Conservation (phyloP, 225 moss, liverwort and hornwort species). For the Antitrichia curtipendula region DNA sequence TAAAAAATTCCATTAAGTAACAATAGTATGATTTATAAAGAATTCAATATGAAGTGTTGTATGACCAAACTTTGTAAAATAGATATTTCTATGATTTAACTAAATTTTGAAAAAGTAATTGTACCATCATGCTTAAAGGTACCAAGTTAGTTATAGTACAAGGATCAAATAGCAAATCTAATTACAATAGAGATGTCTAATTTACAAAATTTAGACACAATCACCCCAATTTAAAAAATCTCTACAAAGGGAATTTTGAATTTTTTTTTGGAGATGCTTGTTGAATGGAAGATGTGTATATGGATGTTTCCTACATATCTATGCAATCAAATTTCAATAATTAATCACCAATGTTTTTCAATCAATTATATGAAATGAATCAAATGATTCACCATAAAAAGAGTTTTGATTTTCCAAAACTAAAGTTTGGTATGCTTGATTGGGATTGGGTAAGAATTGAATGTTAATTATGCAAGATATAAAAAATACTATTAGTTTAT, state of each 20-base stretch:
- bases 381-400: fast-evolving
- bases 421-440: neutral
- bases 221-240: neutral
- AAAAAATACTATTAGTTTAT: neutral
- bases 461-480: neutral
- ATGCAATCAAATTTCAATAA: neutral
- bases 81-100: neutral
- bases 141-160: neutral
- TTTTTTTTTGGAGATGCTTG: neutral
- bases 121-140: neutral
- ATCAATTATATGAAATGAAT: too few species aligned
- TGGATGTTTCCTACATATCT: neutral
- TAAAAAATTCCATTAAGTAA: neutral
- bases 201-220: neutral
- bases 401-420: fast-evolving
- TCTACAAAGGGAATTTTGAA: neutral
- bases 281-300: neutral
- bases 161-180: neutral
- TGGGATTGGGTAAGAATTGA: neutral
- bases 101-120: neutral
- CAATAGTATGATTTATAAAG: neutral
- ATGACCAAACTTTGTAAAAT: neutral
- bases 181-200: neutral
- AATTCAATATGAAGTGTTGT: neutral
- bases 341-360: neutral